Base-by-base conservation (phyloP, 495 filamentous ascomycete species). In the Elaphomyces granulatus region DNA sequence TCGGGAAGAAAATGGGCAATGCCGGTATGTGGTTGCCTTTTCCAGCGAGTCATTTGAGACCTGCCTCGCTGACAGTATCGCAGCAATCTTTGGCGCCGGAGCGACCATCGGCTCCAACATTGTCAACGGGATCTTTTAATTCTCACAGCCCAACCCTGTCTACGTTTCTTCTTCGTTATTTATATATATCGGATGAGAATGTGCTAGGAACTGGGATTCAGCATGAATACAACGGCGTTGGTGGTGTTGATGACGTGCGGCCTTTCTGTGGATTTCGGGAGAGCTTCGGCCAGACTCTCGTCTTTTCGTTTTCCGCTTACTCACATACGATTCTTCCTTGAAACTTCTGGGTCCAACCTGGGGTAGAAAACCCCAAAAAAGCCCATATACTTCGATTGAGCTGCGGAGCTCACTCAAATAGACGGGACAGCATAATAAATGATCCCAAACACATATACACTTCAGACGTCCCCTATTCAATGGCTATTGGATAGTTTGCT, bases 121-220 rank as follows among this genome's bases (percentile, higher is more conserved):
- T 52, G 90, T 96, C 40, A 92, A 94, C 55, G 74, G 78, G 39
- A 92, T 96, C 37, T 92, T 94, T 56, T 92, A 76, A 64, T n/a
- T n/a, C n/a, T 45, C 40, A 20, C 26, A 40, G 10, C 18, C 36
- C 18, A 14, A 4, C 16, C 36, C n/a, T n/a, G n/a, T 37, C 15
- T 34, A 14, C 16, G 41, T 42, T 8, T 37, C 38, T 18, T 38
- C 46, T 45, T 34, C 20, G 42, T 36, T 23, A n/a, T 37, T 42
- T 21, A n/a, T n/a, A n/a, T 18, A 26, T 32, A 40, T 44, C 34
- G 33, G 32, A 38, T 38, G 15, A 18, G 36, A 19, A 40, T 42
- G 28, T 8, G 30, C 23, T 45, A 18, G 19, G 36, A 30, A 42
- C 15, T 38, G 37, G 50, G 36, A 38, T 43, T 34, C 34, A 41